Evolutionary conservation across 106 monocot genomes (phyloP).

Genomic region (Platanthera zijinensis): DNA sequence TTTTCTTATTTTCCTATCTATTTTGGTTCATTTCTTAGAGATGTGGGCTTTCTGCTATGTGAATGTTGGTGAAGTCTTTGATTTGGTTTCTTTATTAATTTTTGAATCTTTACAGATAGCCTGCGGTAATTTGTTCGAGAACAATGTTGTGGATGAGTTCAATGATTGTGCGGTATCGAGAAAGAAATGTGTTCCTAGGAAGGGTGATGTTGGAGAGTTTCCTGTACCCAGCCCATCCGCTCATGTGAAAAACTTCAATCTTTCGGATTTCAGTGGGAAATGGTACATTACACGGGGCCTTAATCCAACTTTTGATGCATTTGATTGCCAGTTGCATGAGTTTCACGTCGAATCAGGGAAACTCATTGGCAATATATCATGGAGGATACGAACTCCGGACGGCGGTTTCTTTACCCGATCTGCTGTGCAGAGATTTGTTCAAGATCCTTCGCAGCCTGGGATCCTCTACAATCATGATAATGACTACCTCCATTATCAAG

Average conservation of each 20-base stretch:
- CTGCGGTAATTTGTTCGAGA: slow-evolving; percentile 93
- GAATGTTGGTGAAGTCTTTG: neutral
- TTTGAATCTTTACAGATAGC: slow-evolving; percentile 56
- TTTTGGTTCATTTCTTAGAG: neutral
- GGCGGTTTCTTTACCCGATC: slow-evolving; percentile 72
- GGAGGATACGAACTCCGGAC: slow-evolving; percentile 80
- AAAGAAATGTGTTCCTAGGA: slow-evolving; percentile 92
- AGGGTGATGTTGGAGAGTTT: slow-evolving; percentile 81
- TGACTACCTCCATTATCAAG: slow-evolving; percentile 97
- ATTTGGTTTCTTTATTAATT: neutral
- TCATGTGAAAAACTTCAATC: slow-evolving; percentile 61
- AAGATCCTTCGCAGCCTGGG: slow-evolving; percentile 73
- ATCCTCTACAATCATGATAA: slow-evolving; percentile 94
- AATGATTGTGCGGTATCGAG: slow-evolving; percentile 96
- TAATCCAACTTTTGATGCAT: slow-evolving; percentile 83
- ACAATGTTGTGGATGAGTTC: slow-evolving; percentile 86
- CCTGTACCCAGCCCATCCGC: slow-evolving; percentile 65
- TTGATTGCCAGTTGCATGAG: slow-evolving; percentile 91
- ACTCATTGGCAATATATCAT: slow-evolving; percentile 73
- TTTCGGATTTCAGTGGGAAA: slow-evolving; percentile 80
- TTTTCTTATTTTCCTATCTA: slow-evolving; percentile 3
- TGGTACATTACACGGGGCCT: slow-evolving; percentile 93
- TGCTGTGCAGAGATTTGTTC: slow-evolving; percentile 72
- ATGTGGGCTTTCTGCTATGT: neutral
- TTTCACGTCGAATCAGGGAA: slow-evolving; percentile 70